These are phyloP conservation scores for Piloderma croceum DNA, from an alignment of 768 basidiomycete species.

Conservation along the genomic window DNA sequence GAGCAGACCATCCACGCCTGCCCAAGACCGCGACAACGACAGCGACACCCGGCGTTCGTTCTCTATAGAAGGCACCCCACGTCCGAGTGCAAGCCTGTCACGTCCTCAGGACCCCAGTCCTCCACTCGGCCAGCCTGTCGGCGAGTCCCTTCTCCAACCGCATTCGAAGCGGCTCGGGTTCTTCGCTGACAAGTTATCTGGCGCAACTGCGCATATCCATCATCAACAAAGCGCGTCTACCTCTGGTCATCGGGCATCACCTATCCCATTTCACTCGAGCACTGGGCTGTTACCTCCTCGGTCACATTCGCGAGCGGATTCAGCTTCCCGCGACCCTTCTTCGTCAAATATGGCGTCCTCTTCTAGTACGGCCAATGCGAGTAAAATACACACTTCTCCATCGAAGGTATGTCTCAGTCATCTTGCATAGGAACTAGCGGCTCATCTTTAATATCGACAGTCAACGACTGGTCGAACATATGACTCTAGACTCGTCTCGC, in stretches of 20 bases:
- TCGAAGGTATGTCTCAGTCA: conserved; percentile 26
- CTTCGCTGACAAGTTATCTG: conserved; percentile 11
- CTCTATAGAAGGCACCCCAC: no score
- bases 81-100: no score
- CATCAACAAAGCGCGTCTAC: conserved; percentile 37
- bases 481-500: conserved; percentile 72
- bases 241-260: conserved; percentile 25
- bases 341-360: conserved; percentile 31
- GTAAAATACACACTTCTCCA: conserved; percentile 28
- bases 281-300: conserved; percentile 35
- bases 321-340: conserved; percentile 17
- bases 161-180: conserved; percentile 26
- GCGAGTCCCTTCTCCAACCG: no score
- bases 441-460: conserved; percentile 21
- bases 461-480: conserved; percentile 66
- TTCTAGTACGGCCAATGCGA: conserved; percentile 23
- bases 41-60: no score
- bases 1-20: no score
- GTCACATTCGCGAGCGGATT: conserved; percentile 35
- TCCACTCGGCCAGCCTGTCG: no score
- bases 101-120: no score
- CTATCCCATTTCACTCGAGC: conserved; percentile 27
- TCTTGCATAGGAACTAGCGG: conserved; percentile 14
- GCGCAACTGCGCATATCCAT: conserved; percentile 13
- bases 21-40: no score